phyloP scores from a whole-genome alignment of 2,329 filamentous ascomycete species.

The Exophiala lecanii-corni region DNA sequence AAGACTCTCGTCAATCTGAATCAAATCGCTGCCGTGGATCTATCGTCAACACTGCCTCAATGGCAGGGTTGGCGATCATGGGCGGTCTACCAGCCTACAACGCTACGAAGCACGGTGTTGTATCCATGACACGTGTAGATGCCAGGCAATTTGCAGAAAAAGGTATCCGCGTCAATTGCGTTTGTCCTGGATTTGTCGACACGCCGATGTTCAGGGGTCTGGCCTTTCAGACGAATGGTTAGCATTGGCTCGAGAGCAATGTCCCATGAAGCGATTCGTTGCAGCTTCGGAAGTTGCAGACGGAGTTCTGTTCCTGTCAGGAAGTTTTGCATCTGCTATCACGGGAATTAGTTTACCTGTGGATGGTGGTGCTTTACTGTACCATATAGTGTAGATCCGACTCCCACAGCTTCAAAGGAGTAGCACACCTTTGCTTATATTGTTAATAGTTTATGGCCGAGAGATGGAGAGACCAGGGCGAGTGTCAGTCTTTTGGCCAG shows the following conservation, averaged over 20 bases:
- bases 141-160: constrained; percentile 30
- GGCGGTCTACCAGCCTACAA: constrained; percentile 42
- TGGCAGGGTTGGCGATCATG: constrained; percentile 46
- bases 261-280: constrained; percentile 50
- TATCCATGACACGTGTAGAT: constrained; percentile 41
- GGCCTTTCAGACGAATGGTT: constrained; percentile 37
- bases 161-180: constrained; percentile 35
- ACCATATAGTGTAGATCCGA: too few species aligned
- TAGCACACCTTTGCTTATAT: too few species aligned
- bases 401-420: too few species aligned
- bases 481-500: too few species aligned
- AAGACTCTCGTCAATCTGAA: too few species aligned
- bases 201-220: constrained; percentile 44
- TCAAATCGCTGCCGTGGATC: constrained; percentile 43
- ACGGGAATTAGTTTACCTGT: background rate
- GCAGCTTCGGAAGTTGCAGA: constrained; percentile 47
- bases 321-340: background rate
- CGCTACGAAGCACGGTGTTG: constrained; percentile 40
- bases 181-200: constrained; percentile 43
- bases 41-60: constrained; percentile 52
- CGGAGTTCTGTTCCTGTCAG: constrained; percentile 45
- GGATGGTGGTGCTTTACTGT: constrained; percentile 1
- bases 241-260: constrained; percentile 42
- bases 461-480: too few species aligned
- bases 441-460: too few species aligned